A percentile compares a stretch with the other conserved stretches of the same genome.
phyloP scores from a whole-genome alignment of 2,329 filamentous ascomycete species.

The Arthrinium puccinioides region DNA sequence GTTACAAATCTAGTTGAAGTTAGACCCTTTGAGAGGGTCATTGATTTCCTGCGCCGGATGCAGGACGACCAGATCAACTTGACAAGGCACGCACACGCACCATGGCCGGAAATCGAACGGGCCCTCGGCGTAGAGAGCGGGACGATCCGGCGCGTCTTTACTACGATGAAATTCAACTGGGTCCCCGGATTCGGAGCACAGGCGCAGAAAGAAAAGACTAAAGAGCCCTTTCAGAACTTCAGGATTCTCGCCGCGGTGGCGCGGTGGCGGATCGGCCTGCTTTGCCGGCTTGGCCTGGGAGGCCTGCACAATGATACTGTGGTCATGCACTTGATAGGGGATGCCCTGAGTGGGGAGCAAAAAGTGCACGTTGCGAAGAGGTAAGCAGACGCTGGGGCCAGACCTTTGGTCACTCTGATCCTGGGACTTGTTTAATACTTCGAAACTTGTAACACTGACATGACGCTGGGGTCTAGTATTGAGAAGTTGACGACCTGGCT shows the following conservation, averaged over 20 bases:
- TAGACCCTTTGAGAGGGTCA: constrained; percentile 4
- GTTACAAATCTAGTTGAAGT: constrained; percentile 9
- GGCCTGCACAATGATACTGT: not conserved
- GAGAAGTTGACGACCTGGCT: not conserved
- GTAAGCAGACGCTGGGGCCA: not conserved
- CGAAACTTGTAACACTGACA: not conserved
- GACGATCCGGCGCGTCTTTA: constrained; percentile 6
- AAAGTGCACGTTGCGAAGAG: not conserved
- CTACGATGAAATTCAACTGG: constrained; percentile 10
- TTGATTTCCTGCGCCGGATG: constrained; percentile 7
- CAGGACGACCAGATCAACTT: constrained; percentile 9
- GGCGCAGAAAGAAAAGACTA: constrained; percentile 7
- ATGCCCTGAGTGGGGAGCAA: not conserved
- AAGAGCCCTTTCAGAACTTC: constrained; percentile 2
- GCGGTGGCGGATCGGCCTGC: not conserved
- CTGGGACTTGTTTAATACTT: not conserved
- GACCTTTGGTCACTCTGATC: not conserved
- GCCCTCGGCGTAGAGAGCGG: constrained; percentile 2
- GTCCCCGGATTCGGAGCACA: constrained; percentile 8
- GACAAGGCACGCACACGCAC: constrained; percentile 7
- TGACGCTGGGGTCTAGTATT: not conserved
- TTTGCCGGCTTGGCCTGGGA: not conserved
- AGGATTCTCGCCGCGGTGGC: constrained; percentile 5
- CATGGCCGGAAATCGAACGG: constrained; percentile 6
- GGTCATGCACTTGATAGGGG: not conserved